Percentiles rank a stretch among this genome's conserved stretches.
phyloP scores from a whole-genome alignment of 495 filamentous ascomycete species.

The Talaromyces trachyspermus region DNA sequence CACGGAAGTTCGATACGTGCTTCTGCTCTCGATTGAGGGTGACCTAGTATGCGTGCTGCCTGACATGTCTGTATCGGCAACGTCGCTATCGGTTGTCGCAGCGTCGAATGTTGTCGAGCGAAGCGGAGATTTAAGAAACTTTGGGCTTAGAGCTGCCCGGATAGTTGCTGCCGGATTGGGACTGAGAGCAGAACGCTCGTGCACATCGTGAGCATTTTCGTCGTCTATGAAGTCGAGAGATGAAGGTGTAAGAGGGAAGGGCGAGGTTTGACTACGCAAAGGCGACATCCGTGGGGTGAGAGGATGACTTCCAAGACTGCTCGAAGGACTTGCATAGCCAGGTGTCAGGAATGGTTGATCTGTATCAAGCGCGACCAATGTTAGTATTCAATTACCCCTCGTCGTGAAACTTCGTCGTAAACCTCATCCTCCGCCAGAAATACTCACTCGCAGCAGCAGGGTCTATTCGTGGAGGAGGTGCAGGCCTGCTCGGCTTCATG shows the following conservation, averaged over 20 bases:
- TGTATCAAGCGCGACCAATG: slow-evolving; percentile 19
- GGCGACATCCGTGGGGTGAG: slow-evolving; percentile 43
- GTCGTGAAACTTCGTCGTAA: background rate
- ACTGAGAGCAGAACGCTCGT: background rate
- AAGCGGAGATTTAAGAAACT: slow-evolving; percentile 1
- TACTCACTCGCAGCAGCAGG: slow-evolving; percentile 48
- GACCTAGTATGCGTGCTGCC: slow-evolving; percentile 21
- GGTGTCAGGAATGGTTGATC: slow-evolving; percentile 54
- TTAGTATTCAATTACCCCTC: slow-evolving; percentile 5
- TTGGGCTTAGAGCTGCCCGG: slow-evolving; percentile 3
- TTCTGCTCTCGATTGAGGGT: slow-evolving; percentile 34
- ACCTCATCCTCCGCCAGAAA: slow-evolving; percentile 1
- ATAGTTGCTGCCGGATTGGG: slow-evolving; percentile 1
- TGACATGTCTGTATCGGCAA: slow-evolving; percentile 3
- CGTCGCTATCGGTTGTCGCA: slow-evolving; percentile 1
- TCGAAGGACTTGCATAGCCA: slow-evolving; percentile 51
- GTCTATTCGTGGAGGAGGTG: slow-evolving; percentile 46
- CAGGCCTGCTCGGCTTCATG: slow-evolving; percentile 19
- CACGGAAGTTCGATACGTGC: slow-evolving; percentile 38
- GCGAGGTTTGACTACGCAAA: slow-evolving; percentile 40
- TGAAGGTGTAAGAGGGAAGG: slow-evolving; percentile 32
- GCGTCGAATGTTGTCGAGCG: slow-evolving; percentile 6
- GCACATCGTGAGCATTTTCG: background rate
- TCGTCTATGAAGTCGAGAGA: slow-evolving; percentile 36
- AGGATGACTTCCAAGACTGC: slow-evolving; percentile 52